Evolutionary conservation across 1,284 basidiomycete genomes (phyloP).

Genomic region (Pholiota adiposa): DNA sequence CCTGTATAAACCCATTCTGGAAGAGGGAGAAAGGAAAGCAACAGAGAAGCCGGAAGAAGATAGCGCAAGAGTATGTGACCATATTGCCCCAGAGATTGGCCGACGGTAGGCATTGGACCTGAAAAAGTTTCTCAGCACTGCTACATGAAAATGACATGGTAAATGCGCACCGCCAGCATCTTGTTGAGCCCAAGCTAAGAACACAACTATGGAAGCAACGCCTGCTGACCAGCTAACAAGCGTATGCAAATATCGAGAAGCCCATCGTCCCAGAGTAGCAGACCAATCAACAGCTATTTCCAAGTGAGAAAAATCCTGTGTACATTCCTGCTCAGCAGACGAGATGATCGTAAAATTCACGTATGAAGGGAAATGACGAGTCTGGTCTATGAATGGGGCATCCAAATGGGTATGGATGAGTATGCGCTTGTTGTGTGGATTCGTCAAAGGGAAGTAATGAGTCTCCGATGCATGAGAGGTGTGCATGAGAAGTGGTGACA

Average conservation of each 20-base stretch:
- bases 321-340: slow-evolving; percentile 53
- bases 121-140: slow-evolving; percentile 9
- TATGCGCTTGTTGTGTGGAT: slow-evolving; percentile 39
- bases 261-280: slow-evolving; percentile 70
- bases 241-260: slow-evolving; percentile 74
- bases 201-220: slow-evolving; percentile 59
- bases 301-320: slow-evolving; percentile 43
- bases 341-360: slow-evolving; percentile 63
- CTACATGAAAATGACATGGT: slow-evolving; percentile 2
- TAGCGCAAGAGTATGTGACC: slow-evolving; percentile 41
- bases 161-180: slow-evolving; percentile 28
- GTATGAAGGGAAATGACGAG: slow-evolving; percentile 30
- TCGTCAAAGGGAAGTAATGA: slow-evolving; percentile 66
- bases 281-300: slow-evolving; percentile 66
- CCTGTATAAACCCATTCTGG: slow-evolving; percentile 60
- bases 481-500: slow-evolving; percentile 63
- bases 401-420: slow-evolving; percentile 74
- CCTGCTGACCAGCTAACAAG: slow-evolving; percentile 74
- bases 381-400: slow-evolving; percentile 62
- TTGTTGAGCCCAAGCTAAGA: slow-evolving; percentile 50
- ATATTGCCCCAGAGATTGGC: slow-evolving; percentile 51
- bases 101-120: slow-evolving; percentile 52
- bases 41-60: slow-evolving; percentile 46
- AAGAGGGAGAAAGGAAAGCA: slow-evolving; percentile 60
- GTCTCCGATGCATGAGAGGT: slow-evolving; percentile 63